Percentiles rank a stretch among this genome's conserved stretches.
Evolutionary conservation across 805 yeast species (phyloP).

Genomic region (Clavispora vitiphila): DNA sequence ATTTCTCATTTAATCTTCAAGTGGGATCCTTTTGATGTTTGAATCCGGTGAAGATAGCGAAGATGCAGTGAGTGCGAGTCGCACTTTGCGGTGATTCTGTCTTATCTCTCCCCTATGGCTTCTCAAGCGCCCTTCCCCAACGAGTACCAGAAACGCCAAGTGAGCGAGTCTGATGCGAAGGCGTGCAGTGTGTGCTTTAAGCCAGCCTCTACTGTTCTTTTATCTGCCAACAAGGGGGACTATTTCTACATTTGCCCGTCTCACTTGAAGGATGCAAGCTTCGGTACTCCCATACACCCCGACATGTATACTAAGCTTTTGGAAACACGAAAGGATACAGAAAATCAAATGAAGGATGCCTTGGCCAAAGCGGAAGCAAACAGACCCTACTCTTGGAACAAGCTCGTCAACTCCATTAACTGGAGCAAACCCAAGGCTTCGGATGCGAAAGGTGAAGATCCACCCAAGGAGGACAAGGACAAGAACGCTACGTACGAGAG

Average conservation of each 20-base stretch:
- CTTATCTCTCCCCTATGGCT: conserved; percentile 4
- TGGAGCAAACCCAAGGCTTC: conserved; percentile 13
- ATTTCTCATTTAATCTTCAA: no score
- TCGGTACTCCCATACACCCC: conserved; percentile 37
- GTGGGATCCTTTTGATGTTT: no score
- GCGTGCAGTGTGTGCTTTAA: conserved; percentile 50
- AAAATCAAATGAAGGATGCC: conserved; percentile 16
- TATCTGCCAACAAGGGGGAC: conserved; percentile 43
- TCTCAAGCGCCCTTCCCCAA: conserved; percentile 22
- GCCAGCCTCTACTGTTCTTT: conserved; percentile 41
- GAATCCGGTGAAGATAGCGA: no score
- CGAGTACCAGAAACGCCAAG: conserved; percentile 38
- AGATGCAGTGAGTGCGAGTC: no score
- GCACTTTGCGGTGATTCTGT: not conserved
- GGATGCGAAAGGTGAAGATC: conserved; percentile 17
- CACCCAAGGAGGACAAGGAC: conserved; percentile 13
- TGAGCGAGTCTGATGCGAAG: conserved; percentile 36
- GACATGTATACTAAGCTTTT: conserved; percentile 28
- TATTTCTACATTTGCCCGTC: conserved; percentile 48
- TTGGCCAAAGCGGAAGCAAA: conserved; percentile 21
- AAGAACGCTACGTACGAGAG: conserved; percentile 13
- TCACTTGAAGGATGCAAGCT: conserved; percentile 44
- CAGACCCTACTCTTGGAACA: conserved; percentile 33
- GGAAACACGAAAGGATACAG: conserved; percentile 17
- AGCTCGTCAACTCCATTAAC: conserved; percentile 17